phyloP scores from a whole-genome alignment of 1,284 basidiomycete species.

The Ceratobasidium sp. region DNA sequence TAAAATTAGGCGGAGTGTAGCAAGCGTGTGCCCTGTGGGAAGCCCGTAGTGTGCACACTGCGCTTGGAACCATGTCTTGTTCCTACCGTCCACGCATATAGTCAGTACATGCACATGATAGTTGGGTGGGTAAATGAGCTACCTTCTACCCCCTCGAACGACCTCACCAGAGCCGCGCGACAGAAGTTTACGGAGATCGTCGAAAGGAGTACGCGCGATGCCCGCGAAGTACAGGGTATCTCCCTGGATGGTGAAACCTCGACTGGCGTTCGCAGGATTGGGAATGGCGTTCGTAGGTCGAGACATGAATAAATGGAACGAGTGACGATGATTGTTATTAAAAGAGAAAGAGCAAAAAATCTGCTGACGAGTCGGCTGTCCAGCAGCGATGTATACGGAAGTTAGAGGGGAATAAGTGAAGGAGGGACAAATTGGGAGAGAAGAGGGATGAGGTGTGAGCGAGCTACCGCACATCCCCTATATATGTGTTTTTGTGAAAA shows the following conservation, averaged over 20 bases:
- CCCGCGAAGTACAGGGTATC: conserved; percentile 19
- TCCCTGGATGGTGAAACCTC: conserved; percentile 18
- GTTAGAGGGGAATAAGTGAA: neutral
- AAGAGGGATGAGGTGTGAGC: neutral
- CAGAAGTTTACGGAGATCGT: conserved; percentile 26
- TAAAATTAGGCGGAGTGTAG: conserved; percentile 5
- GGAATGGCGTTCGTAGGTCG: neutral
- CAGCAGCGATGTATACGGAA: conserved; percentile 16
- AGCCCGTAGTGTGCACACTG: conserved; percentile 41
- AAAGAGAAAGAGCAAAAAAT: neutral
- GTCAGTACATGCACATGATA: neutral
- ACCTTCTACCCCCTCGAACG: conserved; percentile 13
- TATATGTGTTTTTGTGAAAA: neutral
- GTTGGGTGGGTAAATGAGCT: no score
- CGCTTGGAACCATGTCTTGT: conserved; percentile 28
- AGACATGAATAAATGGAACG: neutral
- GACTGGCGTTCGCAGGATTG: conserved; percentile 24
- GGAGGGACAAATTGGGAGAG: neutral
- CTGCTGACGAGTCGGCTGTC: neutral
- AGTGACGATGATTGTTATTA: neutral
- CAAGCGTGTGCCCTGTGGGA: conserved; percentile 11
- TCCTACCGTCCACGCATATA: conserved; percentile 11
- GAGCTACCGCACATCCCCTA: no score
- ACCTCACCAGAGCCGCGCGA: conserved; percentile 32
- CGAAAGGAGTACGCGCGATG: conserved; percentile 15